Percentiles rank a stretch among this genome's conserved stretches.
Evolutionary conservation across 2,329 filamentous ascomycete species (phyloP).

Genomic region (Sordariomycetes sp.): DNA sequence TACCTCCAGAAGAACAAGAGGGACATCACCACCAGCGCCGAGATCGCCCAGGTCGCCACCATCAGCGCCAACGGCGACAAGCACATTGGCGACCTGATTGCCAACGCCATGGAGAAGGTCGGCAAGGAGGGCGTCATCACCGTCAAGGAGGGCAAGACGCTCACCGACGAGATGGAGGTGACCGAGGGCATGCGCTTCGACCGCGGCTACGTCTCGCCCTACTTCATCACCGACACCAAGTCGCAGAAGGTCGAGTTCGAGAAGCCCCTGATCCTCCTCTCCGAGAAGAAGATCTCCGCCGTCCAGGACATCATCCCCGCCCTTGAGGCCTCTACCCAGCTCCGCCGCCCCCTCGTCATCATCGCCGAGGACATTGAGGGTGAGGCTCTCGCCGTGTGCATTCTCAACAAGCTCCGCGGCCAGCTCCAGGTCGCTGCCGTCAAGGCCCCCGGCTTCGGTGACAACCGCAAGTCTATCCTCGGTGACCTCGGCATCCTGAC

Average conservation of each 20-base stretch:
- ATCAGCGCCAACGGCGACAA: constrained; percentile 96
- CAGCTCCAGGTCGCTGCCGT: constrained; percentile 97
- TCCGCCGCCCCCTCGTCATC: constrained; percentile 91
- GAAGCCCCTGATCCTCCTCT: constrained; percentile 96
- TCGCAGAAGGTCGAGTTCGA: constrained; percentile 98
- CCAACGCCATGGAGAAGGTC: constrained; percentile 99
- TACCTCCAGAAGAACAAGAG: constrained; percentile 93
- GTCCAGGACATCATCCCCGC: constrained; percentile 98
- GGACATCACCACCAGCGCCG: constrained; percentile 92
- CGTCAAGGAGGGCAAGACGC: constrained; percentile 99
- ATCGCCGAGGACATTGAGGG: constrained; percentile 99
- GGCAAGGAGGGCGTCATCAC: constrained; percentile 99
- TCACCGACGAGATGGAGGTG: constrained; percentile 93
- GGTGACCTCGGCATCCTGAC: constrained; percentile 92
- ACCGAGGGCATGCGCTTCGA: constrained; percentile 99
- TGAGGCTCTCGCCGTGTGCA: constrained; percentile 96
- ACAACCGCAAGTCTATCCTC: constrained; percentile 99
- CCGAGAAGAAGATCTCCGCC: constrained; percentile 99
- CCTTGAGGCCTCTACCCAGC: constrained; percentile 90
- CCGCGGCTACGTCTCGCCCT: constrained; percentile 94
- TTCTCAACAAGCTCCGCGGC: constrained; percentile 99
- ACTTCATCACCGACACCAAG: constrained; percentile 99
- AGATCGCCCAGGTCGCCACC: constrained; percentile 96
- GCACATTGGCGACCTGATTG: constrained; percentile 90
- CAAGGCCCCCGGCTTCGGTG: constrained; percentile 97